Base-by-base conservation (phyloP, 345 rosid genomes). In the Hypericum perforatum region DNA sequence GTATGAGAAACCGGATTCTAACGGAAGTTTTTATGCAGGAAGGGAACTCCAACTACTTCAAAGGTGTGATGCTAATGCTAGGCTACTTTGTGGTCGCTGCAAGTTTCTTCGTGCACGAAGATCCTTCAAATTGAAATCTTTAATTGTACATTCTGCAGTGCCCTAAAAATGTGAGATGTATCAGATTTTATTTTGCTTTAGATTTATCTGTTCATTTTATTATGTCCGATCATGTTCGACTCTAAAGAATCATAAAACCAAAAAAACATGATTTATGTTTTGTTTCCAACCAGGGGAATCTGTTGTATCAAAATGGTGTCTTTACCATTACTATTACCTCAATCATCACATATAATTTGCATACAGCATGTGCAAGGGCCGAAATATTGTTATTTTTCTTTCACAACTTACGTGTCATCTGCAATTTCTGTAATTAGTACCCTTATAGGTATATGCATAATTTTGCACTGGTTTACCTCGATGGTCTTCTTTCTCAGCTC, bases 401-500 rank as follows among this genome's bases (percentile, higher is more conserved):
- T 22, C 50, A 46, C 22, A 15, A 9, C 16, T 16, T 4, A 12
- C 49, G 49, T 45, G 6, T 6, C 13, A 1, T 5, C 0, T 43
- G 10, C 46, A 43, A 5, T 43, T 11, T 43, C 12, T 9, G 8
- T 7, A 45, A 45, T n/a, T 57, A 53, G 7, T 36, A 3, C 11
- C 7, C 12, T 8, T 9, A 6, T 6, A 3, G 12, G 11, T 51
- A n/a, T 11, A 12, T 37, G 5, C 9, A 16, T 29, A 7, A 6
- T 49, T 6, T 7, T 49, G 3, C 11, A 10, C 6, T 8, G 16
- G 37, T 32, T 36, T 32, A 7, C 32, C 41, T 39, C 41, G 11
- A 11, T 36, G 39, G 54, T 51, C 13, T 51, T 51, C 40, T 51
- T 8, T 16, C 37, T 51, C 40, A 51, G 41, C 41, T 51, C 37